Percentiles rank a stretch among this genome's conserved stretches.
phyloP scores from a whole-genome alignment of 257 asterid genomes.

The Coffea canephora region DNA sequence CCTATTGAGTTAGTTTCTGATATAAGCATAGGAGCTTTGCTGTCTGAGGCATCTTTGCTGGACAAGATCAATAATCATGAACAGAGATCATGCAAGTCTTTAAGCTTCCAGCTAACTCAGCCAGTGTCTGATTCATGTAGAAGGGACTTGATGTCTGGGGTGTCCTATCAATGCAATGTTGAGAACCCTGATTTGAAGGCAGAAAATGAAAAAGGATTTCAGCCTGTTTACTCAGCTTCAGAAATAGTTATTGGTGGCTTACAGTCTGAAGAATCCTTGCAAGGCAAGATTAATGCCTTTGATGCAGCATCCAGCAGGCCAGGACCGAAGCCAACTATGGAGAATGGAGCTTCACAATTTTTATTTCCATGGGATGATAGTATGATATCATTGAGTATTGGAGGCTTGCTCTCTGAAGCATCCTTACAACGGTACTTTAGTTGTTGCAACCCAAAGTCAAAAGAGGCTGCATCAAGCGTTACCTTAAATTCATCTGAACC shows the following conservation, averaged over 20 bases:
- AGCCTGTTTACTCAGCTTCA: constrained; percentile 37
- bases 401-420: constrained; percentile 72
- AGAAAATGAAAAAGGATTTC: constrained; percentile 24
- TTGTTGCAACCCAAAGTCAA: constrained; percentile 26
- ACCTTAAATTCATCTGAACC: constrained; percentile 40
- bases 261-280: constrained; percentile 51
- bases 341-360: constrained; percentile 18
- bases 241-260: constrained; percentile 56
- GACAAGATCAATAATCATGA: constrained; percentile 29
- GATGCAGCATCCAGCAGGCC: background rate
- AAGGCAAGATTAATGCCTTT: constrained; percentile 9
- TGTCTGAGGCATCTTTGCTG: constrained; percentile 51
- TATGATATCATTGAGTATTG: constrained; percentile 67
- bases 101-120: constrained; percentile 27
- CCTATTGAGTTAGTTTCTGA: constrained; percentile 43
- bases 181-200: constrained; percentile 13
- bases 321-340: constrained; percentile 10
- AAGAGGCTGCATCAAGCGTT: constrained; percentile 37
- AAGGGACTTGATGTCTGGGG: constrained; percentile 6
- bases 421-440: constrained; percentile 50
- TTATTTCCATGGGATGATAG: constrained; percentile 61
- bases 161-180: constrained; percentile 1
- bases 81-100: constrained; percentile 26
- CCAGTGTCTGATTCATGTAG: constrained; percentile 8
- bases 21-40: constrained; percentile 44